A percentile compares a stretch with the other conserved stretches of the same genome.
phyloP scores from a whole-genome alignment of 352 stramenopile species.

The Phytopythium helicoides region DNA sequence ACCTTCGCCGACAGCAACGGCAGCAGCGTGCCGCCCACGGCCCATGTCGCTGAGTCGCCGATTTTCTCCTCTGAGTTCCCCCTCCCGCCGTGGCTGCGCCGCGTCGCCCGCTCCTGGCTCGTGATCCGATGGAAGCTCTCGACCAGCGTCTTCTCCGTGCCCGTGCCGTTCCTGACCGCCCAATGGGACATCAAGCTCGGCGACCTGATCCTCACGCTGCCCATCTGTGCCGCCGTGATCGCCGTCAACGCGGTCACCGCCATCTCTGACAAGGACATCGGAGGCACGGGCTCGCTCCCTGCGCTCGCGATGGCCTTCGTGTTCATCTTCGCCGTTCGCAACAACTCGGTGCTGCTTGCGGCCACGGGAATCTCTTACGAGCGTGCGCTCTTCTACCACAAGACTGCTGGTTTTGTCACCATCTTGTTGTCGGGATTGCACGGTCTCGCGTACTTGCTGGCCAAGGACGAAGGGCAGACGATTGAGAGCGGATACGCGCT shows the following conservation, averaged over 20 bases:
- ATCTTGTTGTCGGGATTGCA: constrained; percentile 37
- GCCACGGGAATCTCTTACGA: constrained; percentile 50
- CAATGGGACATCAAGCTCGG: constrained; percentile 31
- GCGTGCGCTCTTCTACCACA: constrained; percentile 50
- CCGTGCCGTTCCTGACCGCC: constrained; percentile 25
- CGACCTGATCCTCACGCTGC: constrained; percentile 33
- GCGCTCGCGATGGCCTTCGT: constrained; percentile 29
- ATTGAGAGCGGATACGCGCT: constrained; percentile 6
- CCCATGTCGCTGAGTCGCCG: too few species aligned
- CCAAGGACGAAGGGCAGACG: constrained; percentile 2
- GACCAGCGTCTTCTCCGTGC: constrained; percentile 24
- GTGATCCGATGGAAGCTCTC: constrained; percentile 32
- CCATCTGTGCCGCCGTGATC: constrained; percentile 16
- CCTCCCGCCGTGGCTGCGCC: constrained; percentile 10
- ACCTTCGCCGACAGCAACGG: not conserved
- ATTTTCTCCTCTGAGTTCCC: not conserved
- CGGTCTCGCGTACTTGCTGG: constrained; percentile 38
- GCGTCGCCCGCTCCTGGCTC: constrained; percentile 27
- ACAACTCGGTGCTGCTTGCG: constrained; percentile 45
- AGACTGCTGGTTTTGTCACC: constrained; percentile 27
- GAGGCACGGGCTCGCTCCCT: constrained; percentile 18
- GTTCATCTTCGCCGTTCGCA: constrained; percentile 41
- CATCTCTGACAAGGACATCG: constrained; percentile 16
- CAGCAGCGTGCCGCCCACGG: not conserved
- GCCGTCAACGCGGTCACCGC: constrained; percentile 14